Evolutionary conservation across 768 basidiomycete species (phyloP).

Genomic region (Kwoniella heveanensis): DNA sequence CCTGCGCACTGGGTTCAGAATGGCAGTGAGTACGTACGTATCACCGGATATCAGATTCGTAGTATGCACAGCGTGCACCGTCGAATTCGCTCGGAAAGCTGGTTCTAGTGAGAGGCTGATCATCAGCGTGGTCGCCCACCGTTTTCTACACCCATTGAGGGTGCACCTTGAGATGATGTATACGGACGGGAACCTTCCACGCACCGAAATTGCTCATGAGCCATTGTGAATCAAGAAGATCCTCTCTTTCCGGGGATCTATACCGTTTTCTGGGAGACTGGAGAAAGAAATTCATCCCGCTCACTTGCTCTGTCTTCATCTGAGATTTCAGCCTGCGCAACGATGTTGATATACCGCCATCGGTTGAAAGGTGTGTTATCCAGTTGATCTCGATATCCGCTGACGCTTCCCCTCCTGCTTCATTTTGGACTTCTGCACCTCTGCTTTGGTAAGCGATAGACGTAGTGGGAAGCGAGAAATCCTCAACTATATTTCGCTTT

Average conservation of each 20-base stretch:
- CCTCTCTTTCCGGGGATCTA: not conserved
- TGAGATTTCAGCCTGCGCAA: not conserved
- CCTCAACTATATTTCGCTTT: too few species aligned
- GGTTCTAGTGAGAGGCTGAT: not conserved
- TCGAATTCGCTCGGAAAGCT: slow-evolving; percentile 15
- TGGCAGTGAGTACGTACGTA: slow-evolving; percentile 22
- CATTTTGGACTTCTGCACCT: too few species aligned
- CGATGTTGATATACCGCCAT: slow-evolving; percentile 7
- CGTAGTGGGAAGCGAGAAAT: not conserved
- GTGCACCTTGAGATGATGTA: not conserved
- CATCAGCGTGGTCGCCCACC: not conserved
- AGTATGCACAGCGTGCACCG: slow-evolving; percentile 31
- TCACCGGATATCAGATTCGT: slow-evolving; percentile 22
- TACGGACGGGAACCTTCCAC: too few species aligned
- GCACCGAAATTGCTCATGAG: not conserved
- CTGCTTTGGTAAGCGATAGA: not conserved
- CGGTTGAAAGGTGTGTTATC: slow-evolving; percentile 10
- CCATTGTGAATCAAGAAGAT: not conserved
- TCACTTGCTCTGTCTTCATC: not conserved
- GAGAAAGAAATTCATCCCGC: slow-evolving; percentile 17
- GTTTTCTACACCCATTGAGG: not conserved
- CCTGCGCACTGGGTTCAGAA: too few species aligned
- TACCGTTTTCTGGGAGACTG: slow-evolving; percentile 9
- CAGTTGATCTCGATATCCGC: slow-evolving; percentile 5
- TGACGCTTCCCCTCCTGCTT: not conserved